phyloP scores from a whole-genome alignment of 192 early-diverging fungal genomes.

The Backusella tuberculispora region DNA sequence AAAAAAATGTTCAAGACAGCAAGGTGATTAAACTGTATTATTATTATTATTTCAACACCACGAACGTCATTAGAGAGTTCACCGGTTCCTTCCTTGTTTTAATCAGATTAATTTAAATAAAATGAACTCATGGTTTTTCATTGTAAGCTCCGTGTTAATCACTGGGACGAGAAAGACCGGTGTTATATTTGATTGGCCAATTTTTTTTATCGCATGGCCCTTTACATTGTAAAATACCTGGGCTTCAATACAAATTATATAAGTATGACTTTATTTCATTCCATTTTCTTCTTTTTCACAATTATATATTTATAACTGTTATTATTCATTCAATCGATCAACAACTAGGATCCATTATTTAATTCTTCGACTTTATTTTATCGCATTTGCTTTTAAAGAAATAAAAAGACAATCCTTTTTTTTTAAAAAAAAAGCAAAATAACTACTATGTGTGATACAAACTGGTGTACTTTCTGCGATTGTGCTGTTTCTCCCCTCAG shows the following conservation, averaged over 20 bases:
- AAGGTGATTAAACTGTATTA: neutral
- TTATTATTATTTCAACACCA: neutral
- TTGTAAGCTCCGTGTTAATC: slow-evolving; percentile 13
- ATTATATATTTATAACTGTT: neutral
- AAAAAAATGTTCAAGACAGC: neutral
- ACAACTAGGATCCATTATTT: neutral
- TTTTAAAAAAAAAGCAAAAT: neutral
- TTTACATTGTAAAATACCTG: neutral
- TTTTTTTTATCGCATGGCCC: neutral
- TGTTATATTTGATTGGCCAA: neutral
- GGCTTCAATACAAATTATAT: slow-evolving; percentile 8
- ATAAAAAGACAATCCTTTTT: neutral
- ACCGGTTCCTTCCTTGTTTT: neutral
- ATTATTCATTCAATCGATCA: neutral
- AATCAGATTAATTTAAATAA: slow-evolving; percentile 11
- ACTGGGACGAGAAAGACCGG: slow-evolving; percentile 6
- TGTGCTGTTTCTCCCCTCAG: slow-evolving; percentile 17
- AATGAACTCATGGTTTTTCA: slow-evolving; percentile 14
- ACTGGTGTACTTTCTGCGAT: slow-evolving; percentile 32
- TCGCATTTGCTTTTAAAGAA: neutral
- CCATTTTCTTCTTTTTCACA: neutral
- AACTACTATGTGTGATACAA: slow-evolving; percentile 19
- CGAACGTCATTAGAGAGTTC: neutral
- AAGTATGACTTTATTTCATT: neutral
- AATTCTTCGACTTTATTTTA: neutral